Evolutionary conservation across 176 grass and related monocot species (phyloP).

Genomic region (Avena eriantha): DNA sequence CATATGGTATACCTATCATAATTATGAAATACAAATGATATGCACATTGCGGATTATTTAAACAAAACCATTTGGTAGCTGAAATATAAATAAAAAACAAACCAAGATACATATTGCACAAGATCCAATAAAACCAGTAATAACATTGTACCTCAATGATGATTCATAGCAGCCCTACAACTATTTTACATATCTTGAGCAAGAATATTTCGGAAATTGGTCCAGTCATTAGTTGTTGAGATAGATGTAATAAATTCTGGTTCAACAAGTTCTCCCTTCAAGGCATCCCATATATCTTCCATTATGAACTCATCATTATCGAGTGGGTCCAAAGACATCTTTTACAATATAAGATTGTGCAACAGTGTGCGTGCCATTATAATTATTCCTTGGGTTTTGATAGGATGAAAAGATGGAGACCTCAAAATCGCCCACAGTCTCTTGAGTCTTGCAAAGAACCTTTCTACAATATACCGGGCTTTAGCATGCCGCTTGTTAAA

Average conservation of each 20-base stretch:
- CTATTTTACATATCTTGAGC: background rate
- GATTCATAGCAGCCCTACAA: background rate
- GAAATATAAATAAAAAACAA: no score
- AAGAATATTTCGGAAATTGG: background rate
- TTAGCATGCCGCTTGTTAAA: background rate
- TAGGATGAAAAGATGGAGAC: background rate
- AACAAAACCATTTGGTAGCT: no score
- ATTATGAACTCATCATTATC: background rate
- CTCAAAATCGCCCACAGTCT: background rate
- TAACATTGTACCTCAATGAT: constrained; percentile 1
- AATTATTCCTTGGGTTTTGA: background rate
- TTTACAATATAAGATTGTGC: constrained; percentile 9
- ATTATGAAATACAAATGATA: no score
- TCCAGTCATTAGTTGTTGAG: background rate
- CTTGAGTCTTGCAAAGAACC: constrained; percentile 2
- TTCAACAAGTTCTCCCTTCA: background rate
- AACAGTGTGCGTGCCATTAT: background rate
- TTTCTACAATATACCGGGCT: constrained; percentile 1
- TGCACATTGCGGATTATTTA: no score
- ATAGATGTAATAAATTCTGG: background rate
- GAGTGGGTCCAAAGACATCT: background rate
- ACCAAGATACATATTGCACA: no score
- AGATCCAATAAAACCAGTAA: background rate
- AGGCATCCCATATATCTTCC: background rate
- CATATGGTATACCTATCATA: no score